Conservation (phyloP, 768 basidiomycete species). For the Hortiboletus campestris region DNA sequence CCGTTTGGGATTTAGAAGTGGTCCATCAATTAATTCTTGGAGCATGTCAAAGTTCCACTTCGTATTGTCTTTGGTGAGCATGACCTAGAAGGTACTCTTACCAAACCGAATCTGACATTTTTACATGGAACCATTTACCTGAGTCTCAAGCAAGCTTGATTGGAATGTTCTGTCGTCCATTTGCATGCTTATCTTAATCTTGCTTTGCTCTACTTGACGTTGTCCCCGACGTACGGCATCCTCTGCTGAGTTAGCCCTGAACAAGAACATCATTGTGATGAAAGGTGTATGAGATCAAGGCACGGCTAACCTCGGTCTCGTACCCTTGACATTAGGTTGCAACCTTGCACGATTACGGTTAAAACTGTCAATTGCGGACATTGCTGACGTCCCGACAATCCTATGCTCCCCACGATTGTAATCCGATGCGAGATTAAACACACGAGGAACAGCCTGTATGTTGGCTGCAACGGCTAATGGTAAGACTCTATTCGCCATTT, state of each 20-base stretch:
- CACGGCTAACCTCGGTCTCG: conserved; percentile 59
- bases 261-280: neutral
- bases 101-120: neutral
- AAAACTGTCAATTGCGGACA: conserved; percentile 89
- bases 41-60: conserved; percentile 93
- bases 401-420: conserved; percentile 76
- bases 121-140: conserved; percentile 44
- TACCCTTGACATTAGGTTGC: conserved; percentile 56
- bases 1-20: conserved; percentile 84
- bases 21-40: conserved; percentile 88
- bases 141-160: conserved; percentile 77
- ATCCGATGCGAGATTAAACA: conserved; percentile 83
- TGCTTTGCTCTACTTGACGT: conserved; percentile 85
- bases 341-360: conserved; percentile 82
- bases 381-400: conserved; percentile 78
- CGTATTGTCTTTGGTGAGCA: conserved; percentile 81
- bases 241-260: conserved; percentile 76
- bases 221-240: conserved; percentile 87
- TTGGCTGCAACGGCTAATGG: conserved; percentile 79
- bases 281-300: neutral
- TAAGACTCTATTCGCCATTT: conserved; percentile 82
- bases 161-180: conserved; percentile 96
- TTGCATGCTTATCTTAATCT: conserved; percentile 86
- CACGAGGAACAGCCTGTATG: conserved; percentile 81
- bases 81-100: conserved; percentile 52